Conservation (phyloP, 345 rosid species). For the Melastoma malabathricum region DNA sequence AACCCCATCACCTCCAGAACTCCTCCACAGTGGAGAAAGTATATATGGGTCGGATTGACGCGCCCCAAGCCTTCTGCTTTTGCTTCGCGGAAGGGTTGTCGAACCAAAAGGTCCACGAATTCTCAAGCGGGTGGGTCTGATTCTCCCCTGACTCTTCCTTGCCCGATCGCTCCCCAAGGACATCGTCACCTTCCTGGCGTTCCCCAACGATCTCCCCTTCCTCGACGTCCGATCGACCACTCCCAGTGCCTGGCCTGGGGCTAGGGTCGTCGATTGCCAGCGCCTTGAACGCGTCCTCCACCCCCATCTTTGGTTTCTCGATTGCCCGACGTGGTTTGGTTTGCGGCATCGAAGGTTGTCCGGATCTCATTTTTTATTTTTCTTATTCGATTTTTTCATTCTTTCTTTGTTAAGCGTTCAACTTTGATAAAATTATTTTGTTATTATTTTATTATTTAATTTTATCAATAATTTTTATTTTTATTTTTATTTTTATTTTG, state of each 20-base stretch:
- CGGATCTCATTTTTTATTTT: too few species aligned
- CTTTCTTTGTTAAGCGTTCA: too few species aligned
- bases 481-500: too few species aligned
- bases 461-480: too few species aligned
- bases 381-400: too few species aligned
- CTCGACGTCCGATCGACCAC: conserved; percentile 4
- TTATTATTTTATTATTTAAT: too few species aligned
- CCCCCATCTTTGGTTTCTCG: conserved; percentile 6
- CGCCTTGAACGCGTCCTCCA: conserved; percentile 7
- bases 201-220: conserved; percentile 10
- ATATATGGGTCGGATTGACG: conserved; percentile 51
- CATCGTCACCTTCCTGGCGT: background rate
- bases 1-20: conserved; percentile 57
- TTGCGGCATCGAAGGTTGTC: too few species aligned
- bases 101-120: conserved; percentile 92
- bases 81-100: conserved; percentile 48
- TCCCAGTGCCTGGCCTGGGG: background rate
- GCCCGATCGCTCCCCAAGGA: background rate
- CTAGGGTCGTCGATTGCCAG: background rate
- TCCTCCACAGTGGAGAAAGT: conserved; percentile 64
- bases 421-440: too few species aligned
- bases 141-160: conserved; percentile 3
- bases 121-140: conserved; percentile 25
- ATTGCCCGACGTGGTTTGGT: too few species aligned
- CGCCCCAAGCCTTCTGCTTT: conserved; percentile 64